These are phyloP conservation scores for Hordeum marinum DNA, from an alignment of 176 grass and related monocot species.

Conservation along the genomic window DNA sequence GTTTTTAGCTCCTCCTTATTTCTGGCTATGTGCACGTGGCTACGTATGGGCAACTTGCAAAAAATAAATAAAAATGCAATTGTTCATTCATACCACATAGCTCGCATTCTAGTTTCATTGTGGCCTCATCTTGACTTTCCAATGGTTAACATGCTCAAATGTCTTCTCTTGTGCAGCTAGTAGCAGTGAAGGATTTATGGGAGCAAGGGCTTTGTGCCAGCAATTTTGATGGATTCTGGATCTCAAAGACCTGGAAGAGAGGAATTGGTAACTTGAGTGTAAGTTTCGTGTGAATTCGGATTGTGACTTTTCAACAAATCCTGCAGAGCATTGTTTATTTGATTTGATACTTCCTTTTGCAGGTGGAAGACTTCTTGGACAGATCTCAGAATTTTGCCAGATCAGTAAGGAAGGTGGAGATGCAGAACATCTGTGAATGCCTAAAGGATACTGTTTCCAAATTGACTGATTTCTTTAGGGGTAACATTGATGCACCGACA, in stretches of 20 bases:
- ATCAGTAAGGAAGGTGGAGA: conserved; percentile 44
- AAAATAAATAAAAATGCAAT: not conserved
- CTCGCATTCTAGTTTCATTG: not conserved
- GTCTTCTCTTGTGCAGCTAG: conserved; percentile 48
- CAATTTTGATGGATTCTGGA: conserved; percentile 76
- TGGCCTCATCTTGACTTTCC: not conserved
- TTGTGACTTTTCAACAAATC: not conserved
- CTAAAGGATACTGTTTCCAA: conserved; percentile 35
- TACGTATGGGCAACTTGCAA: not conserved
- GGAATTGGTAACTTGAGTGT: conserved; percentile 60
- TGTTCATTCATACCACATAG: not conserved
- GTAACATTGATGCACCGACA: conserved; percentile 37
- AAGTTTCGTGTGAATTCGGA: conserved; percentile 28
- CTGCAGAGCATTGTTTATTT: conserved; percentile 22
- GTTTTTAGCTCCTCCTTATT: not conserved
- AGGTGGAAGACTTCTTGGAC: conserved; percentile 96
- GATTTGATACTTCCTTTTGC: conserved; percentile 16
- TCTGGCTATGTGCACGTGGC: not conserved
- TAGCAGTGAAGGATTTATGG: conserved; percentile 66
- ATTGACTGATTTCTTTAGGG: conserved; percentile 51
- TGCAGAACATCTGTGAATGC: conserved; percentile 60
- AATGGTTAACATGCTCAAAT: not conserved
- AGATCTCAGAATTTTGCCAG: conserved; percentile 84
- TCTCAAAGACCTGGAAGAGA: conserved; percentile 42
- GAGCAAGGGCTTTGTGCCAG: conserved; percentile 83